Conservation (phyloP, 495 filamentous ascomycete species). For the Hypoxylon lienhwacheense region DNA sequence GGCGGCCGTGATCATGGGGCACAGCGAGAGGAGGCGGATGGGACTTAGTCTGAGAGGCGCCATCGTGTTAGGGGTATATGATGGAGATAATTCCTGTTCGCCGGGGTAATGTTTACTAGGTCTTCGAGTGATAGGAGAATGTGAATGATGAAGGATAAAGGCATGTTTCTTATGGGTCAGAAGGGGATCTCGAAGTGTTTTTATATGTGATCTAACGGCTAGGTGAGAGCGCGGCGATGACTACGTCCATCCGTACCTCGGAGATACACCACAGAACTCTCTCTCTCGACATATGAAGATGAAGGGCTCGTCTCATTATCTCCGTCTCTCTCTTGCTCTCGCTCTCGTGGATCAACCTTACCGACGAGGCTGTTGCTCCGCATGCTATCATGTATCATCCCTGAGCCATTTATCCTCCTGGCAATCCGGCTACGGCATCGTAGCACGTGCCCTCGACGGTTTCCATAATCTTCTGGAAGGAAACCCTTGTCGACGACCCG, state of each 20-base stretch:
- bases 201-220: too few relatives aligned
- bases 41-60: not conserved
- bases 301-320: slow-evolving; percentile 12
- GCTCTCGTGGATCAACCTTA: slow-evolving; percentile 4
- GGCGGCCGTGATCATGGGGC: slow-evolving; percentile 7
- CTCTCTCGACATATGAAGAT: not conserved
- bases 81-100: not conserved
- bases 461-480: slow-evolving; percentile 20
- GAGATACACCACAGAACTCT: not conserved
- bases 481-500: not conserved
- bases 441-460: slow-evolving; percentile 2
- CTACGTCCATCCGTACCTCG: too few relatives aligned
- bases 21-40: slow-evolving; percentile 11
- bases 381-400: slow-evolving; percentile 3
- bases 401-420: not conserved
- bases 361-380: slow-evolving; percentile 8
- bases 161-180: too few relatives aligned
- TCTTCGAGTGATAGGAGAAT: too few relatives aligned
- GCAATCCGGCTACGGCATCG: not conserved
- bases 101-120: not conserved
- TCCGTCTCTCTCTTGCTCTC: not conserved
- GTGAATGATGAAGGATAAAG: too few relatives aligned
- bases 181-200: too few relatives aligned
- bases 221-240: too few relatives aligned
- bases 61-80: slow-evolving; percentile 2